Base-by-base conservation (phyloP, 1,284 basidiomycete species). In the Cronartium ribicola region DNA sequence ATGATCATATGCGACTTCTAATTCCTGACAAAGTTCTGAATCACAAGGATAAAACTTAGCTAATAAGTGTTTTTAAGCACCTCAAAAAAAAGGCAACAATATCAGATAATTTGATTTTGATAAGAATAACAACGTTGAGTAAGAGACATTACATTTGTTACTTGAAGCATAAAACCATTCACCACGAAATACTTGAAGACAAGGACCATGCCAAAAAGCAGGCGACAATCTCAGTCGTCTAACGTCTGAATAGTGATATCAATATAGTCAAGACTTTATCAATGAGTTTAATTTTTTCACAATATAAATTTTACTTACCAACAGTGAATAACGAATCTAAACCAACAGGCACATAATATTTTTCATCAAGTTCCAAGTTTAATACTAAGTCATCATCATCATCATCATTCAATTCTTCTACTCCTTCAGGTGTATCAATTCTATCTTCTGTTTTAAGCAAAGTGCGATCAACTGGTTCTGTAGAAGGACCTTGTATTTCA, bases 1-100 rank as follows among this genome's bases (percentile, higher is more conserved):
- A 17, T 77, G 59, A 0, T 76, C 67, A 69, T 81, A 83, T 0
- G 82, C 82, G 2, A 72, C 46, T 61, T 83, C 81, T 40, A 83
- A 78, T 14, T 81, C 79, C 0, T 75, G 63, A 5, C 81, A 78
- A 1, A 83, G 78, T 0, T 77, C 76, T 3, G 77, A 75, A 60
- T 80, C 79, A 69, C 79, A 78, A 13, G 79, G 79, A 66, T 78
- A 78, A 10, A 76, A 77, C 66, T 79, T 80, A 51, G 77, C 65
- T 13, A 71, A 63, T 67, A 78, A 29, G 29, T 29, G 29, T 29
- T 29, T 29, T 29, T 29, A 29, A 29, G 29, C 29, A 29, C 76
- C 70, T 36, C 66, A 36, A 3, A 59, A 10, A 36, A 6, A 37
- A 14, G 36, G 44, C 43, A 7, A 17, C 55, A 8, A 29, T 59